These are phyloP conservation scores for Trametopsis cervina DNA, from an alignment of 768 basidiomycete genomes.

Conservation along the genomic window DNA sequence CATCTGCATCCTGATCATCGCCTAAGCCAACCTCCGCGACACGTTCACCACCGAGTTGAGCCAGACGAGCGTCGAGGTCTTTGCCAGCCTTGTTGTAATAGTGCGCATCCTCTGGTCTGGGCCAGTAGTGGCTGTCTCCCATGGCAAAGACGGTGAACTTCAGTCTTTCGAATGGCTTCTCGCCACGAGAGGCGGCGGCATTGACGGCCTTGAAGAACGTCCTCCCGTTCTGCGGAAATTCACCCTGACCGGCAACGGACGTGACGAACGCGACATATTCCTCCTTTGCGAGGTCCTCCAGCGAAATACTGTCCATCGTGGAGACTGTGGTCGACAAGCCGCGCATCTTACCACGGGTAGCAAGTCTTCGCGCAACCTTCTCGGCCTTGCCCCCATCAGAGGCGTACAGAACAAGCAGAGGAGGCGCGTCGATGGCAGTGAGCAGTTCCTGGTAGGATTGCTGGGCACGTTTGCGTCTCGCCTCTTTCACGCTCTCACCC, in stretches of 20 bases:
- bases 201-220: constrained; percentile 83
- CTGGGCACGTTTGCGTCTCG: constrained; percentile 73
- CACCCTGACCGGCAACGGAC: constrained; percentile 94
- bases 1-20: constrained; percentile 97
- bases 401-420: constrained; percentile 85
- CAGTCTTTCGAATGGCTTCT: constrained; percentile 53
- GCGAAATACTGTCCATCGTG: constrained; percentile 73
- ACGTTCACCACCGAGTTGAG: constrained; percentile 73
- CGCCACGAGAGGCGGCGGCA: constrained; percentile 50
- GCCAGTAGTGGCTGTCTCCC: constrained; percentile 99
- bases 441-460: constrained; percentile 82
- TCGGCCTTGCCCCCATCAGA: constrained; percentile 96
- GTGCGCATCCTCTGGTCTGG: constrained; percentile 90
- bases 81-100: constrained; percentile 97
- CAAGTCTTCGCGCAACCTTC: constrained; percentile 88
- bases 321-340: constrained; percentile 72
- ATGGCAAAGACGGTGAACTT: constrained; percentile 86
- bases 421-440: constrained; percentile 80
- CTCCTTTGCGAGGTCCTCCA: constrained; percentile 62
- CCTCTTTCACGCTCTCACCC: constrained; percentile 79
- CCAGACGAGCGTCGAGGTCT: constrained; percentile 78
- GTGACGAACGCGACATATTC: constrained; percentile 79
- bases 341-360: constrained; percentile 73
- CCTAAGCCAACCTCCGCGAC: constrained; percentile 76
- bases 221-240: constrained; percentile 94